These are phyloP conservation scores for Nemania serpens DNA, from an alignment of 2,329 filamentous ascomycete genomes.

Conservation along the genomic window DNA sequence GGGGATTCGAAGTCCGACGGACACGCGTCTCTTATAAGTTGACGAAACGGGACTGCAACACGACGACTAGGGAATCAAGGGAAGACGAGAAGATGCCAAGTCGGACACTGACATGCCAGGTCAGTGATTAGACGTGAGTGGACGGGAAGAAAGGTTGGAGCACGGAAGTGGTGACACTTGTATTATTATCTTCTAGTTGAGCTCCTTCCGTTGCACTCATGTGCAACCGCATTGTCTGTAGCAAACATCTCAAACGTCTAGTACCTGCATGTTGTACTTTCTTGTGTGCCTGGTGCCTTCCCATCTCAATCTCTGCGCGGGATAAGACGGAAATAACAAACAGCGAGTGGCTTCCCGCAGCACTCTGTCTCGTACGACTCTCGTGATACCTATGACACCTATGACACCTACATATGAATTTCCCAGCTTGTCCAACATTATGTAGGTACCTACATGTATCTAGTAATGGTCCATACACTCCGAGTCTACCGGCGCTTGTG, in stretches of 20 bases:
- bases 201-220: neutral
- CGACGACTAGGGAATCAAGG: neutral
- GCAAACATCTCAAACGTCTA: neutral
- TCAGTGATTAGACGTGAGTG: neutral
- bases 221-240: too few relatives aligned
- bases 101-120: constrained; percentile 1
- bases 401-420: too few relatives aligned
- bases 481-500: neutral
- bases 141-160: too few relatives aligned
- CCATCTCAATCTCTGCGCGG: neutral
- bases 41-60: neutral
- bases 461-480: too few relatives aligned
- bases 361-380: neutral
- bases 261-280: neutral
- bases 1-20: neutral
- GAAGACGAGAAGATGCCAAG: neutral
- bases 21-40: constrained; percentile 3
- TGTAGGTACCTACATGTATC: too few relatives aligned
- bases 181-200: too few relatives aligned
- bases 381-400: neutral
- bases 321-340: constrained; percentile 3
- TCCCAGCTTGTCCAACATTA: neutral
- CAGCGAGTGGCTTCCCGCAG: constrained; percentile 11
- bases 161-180: neutral
- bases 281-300: neutral